Evolutionary conservation across 768 basidiomycete species (phyloP).

Genomic region (Phylloporus sp.): DNA sequence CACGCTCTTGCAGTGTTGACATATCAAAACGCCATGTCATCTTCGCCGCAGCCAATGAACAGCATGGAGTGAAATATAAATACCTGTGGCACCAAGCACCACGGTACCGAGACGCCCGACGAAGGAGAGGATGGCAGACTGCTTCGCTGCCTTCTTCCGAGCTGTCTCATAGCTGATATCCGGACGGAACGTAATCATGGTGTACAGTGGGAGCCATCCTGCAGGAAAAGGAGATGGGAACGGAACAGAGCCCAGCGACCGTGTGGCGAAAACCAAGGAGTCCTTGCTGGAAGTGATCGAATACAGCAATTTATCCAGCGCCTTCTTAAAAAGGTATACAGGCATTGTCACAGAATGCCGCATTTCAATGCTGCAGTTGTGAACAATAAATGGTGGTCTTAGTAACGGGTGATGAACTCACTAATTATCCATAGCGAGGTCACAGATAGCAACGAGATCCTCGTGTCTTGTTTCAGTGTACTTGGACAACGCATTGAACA

Average conservation of each 20-base stretch:
- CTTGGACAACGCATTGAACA: constrained; percentile 63
- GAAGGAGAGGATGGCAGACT: constrained; percentile 57
- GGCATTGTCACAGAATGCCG: constrained; percentile 85
- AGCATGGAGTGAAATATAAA: constrained; percentile 30
- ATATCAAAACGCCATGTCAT: constrained; percentile 14
- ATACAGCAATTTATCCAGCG: constrained; percentile 72
- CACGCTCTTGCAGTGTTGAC: constrained; percentile 30
- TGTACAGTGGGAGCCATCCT: constrained; percentile 93
- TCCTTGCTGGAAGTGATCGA: constrained; percentile 51
- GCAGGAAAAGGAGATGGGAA: constrained; percentile 57
- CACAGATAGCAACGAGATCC: constrained; percentile 86
- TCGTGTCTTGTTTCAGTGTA: constrained; percentile 83
- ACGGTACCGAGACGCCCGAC: constrained; percentile 48
- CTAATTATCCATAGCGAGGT: constrained; percentile 97
- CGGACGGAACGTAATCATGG: constrained; percentile 97
- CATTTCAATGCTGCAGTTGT: constrained; percentile 78
- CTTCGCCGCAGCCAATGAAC: constrained; percentile 21
- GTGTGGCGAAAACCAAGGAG: constrained; percentile 44
- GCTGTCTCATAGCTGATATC: constrained; percentile 90
- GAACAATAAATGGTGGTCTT: constrained; percentile 19
- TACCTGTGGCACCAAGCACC: constrained; percentile 40
- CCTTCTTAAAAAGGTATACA: constrained; percentile 73
- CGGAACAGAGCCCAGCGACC: constrained; percentile 45
- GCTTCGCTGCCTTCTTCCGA: constrained; percentile 62
- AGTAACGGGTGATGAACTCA: constrained; percentile 45